Base-by-base conservation (phyloP, 2,329 filamentous ascomycete genomes). In the Colletotrichum godetiae region DNA sequence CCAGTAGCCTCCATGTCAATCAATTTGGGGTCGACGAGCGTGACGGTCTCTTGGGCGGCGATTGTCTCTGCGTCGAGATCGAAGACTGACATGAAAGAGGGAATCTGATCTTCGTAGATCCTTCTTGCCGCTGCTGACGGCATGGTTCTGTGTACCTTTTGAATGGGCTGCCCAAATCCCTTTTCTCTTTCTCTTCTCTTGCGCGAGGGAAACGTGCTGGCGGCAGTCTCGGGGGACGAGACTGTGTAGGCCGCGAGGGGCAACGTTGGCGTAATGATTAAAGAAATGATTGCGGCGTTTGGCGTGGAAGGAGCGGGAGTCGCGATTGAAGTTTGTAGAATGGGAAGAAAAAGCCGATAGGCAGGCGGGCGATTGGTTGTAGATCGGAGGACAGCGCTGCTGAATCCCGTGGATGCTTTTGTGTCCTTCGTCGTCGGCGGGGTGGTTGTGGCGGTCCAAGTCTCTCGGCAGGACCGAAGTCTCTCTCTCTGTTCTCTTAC, bases 81-180 rank as follows among this genome's bases (percentile, higher is more conserved):
- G 84, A 92, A 93, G 69, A 94, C 92, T 70, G 92, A 92, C 92
- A 93, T 93, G 78, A 94, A 93, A 27, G 92, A 91, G 80, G 92
- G 92, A 87, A 94, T 92, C 82, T 92, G 90, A 80, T 92, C 90
- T 85, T 92, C 90, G 81, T 90, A 92, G 78, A 91, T 81, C 81
- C 89, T 88, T 77, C 90, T 86, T 66, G 89, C 86, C 72, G 90
- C 86, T 76, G 90, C 88, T 78, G 90, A 91, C 82, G 89, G 89
- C 90, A 92, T 92, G 75, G 83, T 90, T 73, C 61, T 58, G 63
- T 73, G 71, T 37, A 73, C 71, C 67, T 73, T 73, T 52, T 61
- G 60, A 66, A 66, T 62, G 35, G 71, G 71, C 60, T 71, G 71
- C 67, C 71, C 67, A 56, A 57, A 66, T 66, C 71, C 71, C 71